These are phyloP conservation scores for Penicillium rolfsii DNA, from an alignment of 2,329 filamentous ascomycete genomes.

Conservation along the genomic window DNA sequence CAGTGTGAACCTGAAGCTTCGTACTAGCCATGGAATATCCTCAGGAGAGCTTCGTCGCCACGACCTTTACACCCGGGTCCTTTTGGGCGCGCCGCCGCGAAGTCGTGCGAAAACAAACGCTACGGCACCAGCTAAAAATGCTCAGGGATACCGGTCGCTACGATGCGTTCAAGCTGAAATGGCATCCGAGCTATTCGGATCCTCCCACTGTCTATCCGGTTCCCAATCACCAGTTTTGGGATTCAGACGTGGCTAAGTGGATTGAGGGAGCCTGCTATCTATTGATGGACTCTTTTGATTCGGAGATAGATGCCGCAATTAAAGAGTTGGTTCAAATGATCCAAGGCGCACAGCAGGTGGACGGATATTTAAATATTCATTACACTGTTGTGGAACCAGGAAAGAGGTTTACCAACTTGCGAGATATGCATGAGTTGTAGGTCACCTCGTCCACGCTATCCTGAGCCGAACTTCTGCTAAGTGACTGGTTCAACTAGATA, in stretches of 20 bases:
- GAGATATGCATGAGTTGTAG: slow-evolving; percentile 65
- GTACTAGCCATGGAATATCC: slow-evolving; percentile 43
- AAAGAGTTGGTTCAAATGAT: slow-evolving; percentile 64
- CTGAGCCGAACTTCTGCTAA: not conserved
- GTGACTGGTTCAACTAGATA: slow-evolving; percentile 46
- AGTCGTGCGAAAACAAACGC: slow-evolving; percentile 50
- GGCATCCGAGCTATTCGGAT: slow-evolving; percentile 59
- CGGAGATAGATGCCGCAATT: slow-evolving; percentile 55
- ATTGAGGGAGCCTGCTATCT: slow-evolving; percentile 66
- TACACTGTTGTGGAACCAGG: slow-evolving; percentile 62
- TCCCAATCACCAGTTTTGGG: slow-evolving; percentile 64
- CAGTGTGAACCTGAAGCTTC: not conserved
- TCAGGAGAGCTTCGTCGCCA: slow-evolving; percentile 46
- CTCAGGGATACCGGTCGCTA: slow-evolving; percentile 60
- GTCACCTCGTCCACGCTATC: not conserved
- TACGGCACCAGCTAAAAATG: slow-evolving; percentile 57
- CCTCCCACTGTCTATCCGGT: slow-evolving; percentile 58
- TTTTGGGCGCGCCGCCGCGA: slow-evolving; percentile 46
- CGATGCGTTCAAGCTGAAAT: slow-evolving; percentile 61
- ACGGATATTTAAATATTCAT: slow-evolving; percentile 67
- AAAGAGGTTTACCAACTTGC: slow-evolving; percentile 60
- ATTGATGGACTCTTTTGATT: slow-evolving; percentile 46
- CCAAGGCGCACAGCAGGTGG: slow-evolving; percentile 57
- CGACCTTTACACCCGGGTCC: slow-evolving; percentile 36
- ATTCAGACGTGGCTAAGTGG: slow-evolving; percentile 63